phyloP scores from a whole-genome alignment of 306 rosid species.

The Spatholobus suberectus region DNA sequence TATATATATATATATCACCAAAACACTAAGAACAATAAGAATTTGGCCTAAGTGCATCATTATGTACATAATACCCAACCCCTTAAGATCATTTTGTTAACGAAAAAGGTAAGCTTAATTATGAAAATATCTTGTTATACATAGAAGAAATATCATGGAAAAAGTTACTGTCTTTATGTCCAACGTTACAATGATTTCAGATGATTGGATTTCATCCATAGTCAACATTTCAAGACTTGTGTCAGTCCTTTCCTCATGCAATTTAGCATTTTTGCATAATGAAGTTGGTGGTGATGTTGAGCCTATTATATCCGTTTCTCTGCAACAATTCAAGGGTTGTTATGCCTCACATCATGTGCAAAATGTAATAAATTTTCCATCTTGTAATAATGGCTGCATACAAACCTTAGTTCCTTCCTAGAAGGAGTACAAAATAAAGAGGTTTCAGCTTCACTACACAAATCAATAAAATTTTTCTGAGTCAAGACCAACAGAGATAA shows the following conservation, averaged over 20 bases:
- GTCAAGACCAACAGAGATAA: slow-evolving; percentile 63
- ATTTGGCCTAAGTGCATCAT: too few species aligned
- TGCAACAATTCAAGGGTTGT: slow-evolving; percentile 44
- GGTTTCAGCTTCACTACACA: slow-evolving; percentile 54
- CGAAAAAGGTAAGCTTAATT: slow-evolving; percentile 3
- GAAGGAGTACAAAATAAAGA: slow-evolving; percentile 45
- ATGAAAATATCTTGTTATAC: slow-evolving; percentile 11
- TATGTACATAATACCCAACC: slow-evolving; percentile 37
- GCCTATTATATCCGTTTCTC: slow-evolving; percentile 59
- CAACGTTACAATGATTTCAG: slow-evolving; percentile 43
- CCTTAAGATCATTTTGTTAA: slow-evolving; percentile 2
- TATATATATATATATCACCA: too few species aligned
- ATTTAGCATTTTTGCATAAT: slow-evolving; percentile 45
- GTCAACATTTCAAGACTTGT: slow-evolving; percentile 43
- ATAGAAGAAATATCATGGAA: slow-evolving; percentile 35
- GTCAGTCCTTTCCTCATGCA: slow-evolving; percentile 43
- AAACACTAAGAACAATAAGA: too few species aligned
- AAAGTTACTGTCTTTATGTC: slow-evolving; percentile 55
- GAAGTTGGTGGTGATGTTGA: slow-evolving; percentile 59
- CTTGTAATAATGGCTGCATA: slow-evolving; percentile 36
- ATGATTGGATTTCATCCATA: slow-evolving; percentile 53
- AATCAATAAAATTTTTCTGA: slow-evolving; percentile 55
- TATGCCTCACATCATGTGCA: slow-evolving; percentile 35
- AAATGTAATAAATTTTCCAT: slow-evolving; percentile 41
- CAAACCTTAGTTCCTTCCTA: slow-evolving; percentile 55